Percentiles rank a stretch among this genome's conserved stretches.
Evolutionary conservation across 2,329 filamentous ascomycete species (phyloP).

Genomic region (Alternaria sp.): DNA sequence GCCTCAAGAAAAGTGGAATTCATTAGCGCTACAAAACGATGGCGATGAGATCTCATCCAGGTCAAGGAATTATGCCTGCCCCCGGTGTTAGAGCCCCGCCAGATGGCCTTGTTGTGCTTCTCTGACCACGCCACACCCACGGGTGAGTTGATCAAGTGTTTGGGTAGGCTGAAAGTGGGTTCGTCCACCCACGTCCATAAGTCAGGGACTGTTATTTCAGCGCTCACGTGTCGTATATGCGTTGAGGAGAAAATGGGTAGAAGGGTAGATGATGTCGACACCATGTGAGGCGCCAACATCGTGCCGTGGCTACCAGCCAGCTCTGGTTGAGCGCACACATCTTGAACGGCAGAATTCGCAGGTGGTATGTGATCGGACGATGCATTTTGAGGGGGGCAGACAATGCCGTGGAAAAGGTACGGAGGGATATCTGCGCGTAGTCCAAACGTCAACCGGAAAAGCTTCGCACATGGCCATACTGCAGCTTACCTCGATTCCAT

Average conservation of each 20-base stretch:
- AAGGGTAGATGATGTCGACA: neutral
- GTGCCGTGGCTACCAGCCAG: neutral
- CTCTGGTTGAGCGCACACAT: neutral
- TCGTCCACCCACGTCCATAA: neutral
- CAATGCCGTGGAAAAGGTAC: neutral
- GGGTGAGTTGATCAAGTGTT: neutral
- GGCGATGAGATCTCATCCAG: neutral
- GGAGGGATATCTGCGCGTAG: neutral
- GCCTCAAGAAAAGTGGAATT: neutral
- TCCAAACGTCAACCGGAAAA: neutral
- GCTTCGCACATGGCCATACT: neutral
- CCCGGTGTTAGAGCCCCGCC: neutral
- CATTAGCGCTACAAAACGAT: neutral
- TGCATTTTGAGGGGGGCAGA: neutral
- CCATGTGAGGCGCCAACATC: neutral
- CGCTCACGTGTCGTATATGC: neutral
- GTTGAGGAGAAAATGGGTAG: neutral
- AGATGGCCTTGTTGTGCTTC: constrained; percentile 1
- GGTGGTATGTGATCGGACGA: neutral
- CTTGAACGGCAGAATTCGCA: neutral
- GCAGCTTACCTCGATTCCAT: neutral
- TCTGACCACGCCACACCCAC: neutral
- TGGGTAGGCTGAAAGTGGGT: neutral
- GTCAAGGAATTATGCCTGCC: constrained; percentile 1
- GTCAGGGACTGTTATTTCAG: neutral